These are phyloP conservation scores for Fragaria vesca DNA, from an alignment of 306 rosid species.

Conservation along the genomic window DNA sequence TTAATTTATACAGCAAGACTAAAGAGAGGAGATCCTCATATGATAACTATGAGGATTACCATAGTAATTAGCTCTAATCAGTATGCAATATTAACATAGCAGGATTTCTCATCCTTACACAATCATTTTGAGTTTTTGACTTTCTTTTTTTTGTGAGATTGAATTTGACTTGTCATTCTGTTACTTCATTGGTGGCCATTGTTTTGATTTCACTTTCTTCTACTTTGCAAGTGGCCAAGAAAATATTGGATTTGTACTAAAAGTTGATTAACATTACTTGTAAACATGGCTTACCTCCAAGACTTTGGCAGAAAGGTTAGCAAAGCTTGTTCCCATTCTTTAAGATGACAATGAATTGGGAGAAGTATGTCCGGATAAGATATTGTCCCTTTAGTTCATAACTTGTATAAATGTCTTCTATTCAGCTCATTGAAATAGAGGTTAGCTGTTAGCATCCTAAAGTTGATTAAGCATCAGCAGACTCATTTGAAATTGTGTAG, in stretches of 20 bases:
- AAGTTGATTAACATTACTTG: neutral
- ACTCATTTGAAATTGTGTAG: constrained; percentile 1
- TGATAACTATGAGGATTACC: neutral
- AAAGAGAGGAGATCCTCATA: neutral
- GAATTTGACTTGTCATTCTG: neutral
- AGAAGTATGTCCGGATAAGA: neutral
- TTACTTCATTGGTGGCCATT: neutral
- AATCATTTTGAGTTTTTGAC: neutral
- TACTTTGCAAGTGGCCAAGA: neutral
- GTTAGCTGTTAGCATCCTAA: neutral
- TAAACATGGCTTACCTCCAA: neutral
- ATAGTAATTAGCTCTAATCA: too few relatives aligned
- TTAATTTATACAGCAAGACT: neutral
- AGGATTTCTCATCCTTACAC: neutral
- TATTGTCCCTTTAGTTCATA: neutral
- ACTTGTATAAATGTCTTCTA: neutral
- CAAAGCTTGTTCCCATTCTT: neutral
- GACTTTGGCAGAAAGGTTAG: neutral
- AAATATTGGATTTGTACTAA: neutral
- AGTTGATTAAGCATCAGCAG: neutral
- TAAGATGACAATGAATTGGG: neutral
- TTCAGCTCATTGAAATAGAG: neutral
- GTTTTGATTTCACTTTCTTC: neutral
- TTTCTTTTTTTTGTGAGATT: neutral
- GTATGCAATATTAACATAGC: neutral